Percentiles rank a stretch among this genome's conserved stretches.
These are phyloP conservation scores for Allium sativum DNA, from an alignment of 106 monocot genomes.

Conservation along the genomic window DNA sequence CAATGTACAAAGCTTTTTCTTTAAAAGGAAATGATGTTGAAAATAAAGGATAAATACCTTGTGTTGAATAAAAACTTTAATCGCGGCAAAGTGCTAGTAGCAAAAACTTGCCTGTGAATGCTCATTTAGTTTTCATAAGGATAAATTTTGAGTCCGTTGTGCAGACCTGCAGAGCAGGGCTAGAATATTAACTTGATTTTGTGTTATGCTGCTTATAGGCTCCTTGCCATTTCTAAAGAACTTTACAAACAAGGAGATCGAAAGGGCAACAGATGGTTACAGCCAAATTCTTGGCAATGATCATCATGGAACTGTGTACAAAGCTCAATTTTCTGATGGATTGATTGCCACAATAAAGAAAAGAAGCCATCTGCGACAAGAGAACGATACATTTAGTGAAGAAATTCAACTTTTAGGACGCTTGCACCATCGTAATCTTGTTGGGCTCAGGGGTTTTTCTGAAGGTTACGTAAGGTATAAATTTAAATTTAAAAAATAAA, in stretches of 20 bases:
- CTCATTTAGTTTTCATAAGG: too few species aligned
- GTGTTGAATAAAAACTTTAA: too few species aligned
- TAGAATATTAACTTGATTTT: too few species aligned
- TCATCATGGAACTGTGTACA: conserved; percentile 49
- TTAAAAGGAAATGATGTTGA: too few species aligned
- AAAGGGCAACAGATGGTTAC: conserved; percentile 66
- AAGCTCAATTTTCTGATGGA: conserved; percentile 70
- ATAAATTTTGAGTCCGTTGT: too few species aligned
- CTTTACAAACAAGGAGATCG: conserved; percentile 58
- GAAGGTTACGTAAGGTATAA: conserved; percentile 49
- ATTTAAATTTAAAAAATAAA: neutral
- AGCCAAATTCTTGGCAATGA: conserved; percentile 47
- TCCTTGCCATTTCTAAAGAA: conserved; percentile 33
- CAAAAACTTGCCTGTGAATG: too few species aligned
- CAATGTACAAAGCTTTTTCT: too few species aligned
- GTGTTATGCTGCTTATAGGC: conserved; percentile 21
- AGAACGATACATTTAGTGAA: conserved; percentile 23
- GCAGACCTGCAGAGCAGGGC: too few species aligned
- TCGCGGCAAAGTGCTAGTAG: too few species aligned
- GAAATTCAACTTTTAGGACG: conserved; percentile 49
- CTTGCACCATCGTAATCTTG: conserved; percentile 69
- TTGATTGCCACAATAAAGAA: conserved; percentile 43
- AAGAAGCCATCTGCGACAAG: conserved; percentile 13
- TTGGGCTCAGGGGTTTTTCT: conserved; percentile 64
- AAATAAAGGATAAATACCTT: too few species aligned